These are phyloP conservation scores for Claviceps sorghi DNA, from an alignment of 2,329 filamentous ascomycete genomes.

Conservation along the genomic window DNA sequence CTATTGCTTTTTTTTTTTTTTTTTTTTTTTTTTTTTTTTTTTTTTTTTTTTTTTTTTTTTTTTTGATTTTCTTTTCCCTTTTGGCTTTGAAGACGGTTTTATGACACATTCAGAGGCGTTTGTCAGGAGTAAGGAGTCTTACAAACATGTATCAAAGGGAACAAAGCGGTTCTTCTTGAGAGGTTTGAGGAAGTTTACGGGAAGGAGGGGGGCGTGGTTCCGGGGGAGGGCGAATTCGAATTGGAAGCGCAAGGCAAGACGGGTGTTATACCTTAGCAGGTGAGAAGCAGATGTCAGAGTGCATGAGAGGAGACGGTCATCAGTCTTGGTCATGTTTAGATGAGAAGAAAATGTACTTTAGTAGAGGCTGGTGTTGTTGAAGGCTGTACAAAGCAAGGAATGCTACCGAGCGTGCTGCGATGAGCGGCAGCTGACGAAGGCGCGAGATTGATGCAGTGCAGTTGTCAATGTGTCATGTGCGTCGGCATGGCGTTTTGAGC, in stretches of 20 bases:
- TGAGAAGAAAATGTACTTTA: conserved; percentile 25
- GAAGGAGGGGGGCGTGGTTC: background rate
- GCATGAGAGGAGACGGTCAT: background rate
- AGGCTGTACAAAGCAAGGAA: conserved; percentile 1
- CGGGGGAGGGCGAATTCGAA: conserved; percentile 9
- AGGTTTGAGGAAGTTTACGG: background rate
- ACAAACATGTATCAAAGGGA: conserved; percentile 11
- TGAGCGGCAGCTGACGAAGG: too few species aligned
- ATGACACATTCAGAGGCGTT: conserved; percentile 14
- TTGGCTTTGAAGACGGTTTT: conserved; percentile 5
- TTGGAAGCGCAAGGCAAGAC: conserved; percentile 12
- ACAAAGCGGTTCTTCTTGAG: conserved; percentile 6
- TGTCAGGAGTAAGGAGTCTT: conserved; percentile 8
- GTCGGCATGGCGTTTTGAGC: too few species aligned
- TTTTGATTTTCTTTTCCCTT: conserved; percentile 1
- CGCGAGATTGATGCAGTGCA: too few species aligned
- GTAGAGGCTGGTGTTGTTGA: conserved; percentile 21
- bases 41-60: background rate
- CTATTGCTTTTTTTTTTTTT: background rate
- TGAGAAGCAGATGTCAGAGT: background rate
- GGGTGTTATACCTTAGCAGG: background rate
- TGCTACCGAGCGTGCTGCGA: background rate
- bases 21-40: background rate
- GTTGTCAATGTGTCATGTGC: too few species aligned
- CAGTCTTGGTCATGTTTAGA: conserved; percentile 18